These are phyloP conservation scores for Aspergillus avenaceus DNA, from an alignment of 495 filamentous ascomycete species.

Conservation along the genomic window DNA sequence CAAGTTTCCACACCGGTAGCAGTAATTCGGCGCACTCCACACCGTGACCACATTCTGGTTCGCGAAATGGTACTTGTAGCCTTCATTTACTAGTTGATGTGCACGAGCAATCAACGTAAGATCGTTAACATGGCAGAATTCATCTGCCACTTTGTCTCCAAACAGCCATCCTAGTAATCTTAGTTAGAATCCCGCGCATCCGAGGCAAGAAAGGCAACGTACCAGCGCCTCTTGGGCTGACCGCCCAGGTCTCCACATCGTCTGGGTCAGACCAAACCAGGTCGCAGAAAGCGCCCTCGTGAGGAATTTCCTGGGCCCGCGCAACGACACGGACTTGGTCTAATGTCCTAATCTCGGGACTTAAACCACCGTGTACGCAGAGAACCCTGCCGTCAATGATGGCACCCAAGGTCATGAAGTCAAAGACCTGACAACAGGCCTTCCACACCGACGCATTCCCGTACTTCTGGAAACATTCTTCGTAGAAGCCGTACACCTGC, in stretches of 20 bases:
- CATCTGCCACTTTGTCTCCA: conserved; percentile 94
- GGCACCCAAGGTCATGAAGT: conserved; percentile 92
- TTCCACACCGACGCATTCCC: conserved; percentile 99
- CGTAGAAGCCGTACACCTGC: conserved; percentile 98
- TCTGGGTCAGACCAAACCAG: conserved; percentile 98
- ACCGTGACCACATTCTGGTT: conserved; percentile 98
- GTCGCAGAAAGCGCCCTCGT: conserved; percentile 97
- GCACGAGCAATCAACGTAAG: conserved; percentile 92
- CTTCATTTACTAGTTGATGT: conserved; percentile 96
- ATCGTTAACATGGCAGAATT: conserved; percentile 98
- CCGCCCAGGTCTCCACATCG: conserved; percentile 97
- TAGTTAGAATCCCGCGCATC: background rate
- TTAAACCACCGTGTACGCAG: conserved; percentile 95
- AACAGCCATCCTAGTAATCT: conserved; percentile 77
- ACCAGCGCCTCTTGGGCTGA: conserved; percentile 87
- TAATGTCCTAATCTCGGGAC: conserved; percentile 91
- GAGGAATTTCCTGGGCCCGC: conserved; percentile 93
- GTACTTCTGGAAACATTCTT: conserved; percentile 97
- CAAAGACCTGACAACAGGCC: conserved; percentile 97
- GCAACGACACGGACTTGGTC: conserved; percentile 98
- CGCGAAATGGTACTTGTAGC: conserved; percentile 96
- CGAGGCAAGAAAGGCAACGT: conserved; percentile 6
- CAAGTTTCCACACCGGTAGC: conserved; percentile 96
- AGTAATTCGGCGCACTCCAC: conserved; percentile 98
- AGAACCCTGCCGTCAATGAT: conserved; percentile 96